phyloP scores from a whole-genome alignment of 1,284 basidiomycete genomes.

The Malassezia obtusa region DNA sequence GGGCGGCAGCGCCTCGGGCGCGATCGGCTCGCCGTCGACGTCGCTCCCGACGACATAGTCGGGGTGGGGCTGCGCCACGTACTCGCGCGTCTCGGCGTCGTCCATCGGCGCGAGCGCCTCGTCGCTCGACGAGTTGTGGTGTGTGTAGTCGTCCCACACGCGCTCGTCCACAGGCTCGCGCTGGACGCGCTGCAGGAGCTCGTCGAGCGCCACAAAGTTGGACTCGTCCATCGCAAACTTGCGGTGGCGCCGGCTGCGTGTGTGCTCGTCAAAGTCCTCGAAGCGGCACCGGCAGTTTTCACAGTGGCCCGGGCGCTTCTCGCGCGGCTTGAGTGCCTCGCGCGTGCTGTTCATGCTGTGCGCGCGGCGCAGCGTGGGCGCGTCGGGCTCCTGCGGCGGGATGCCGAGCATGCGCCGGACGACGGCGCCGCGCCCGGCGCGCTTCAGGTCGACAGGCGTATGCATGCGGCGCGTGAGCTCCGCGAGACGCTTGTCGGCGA shows the following conservation, averaged over 20 bases:
- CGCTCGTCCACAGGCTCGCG: conserved; percentile 16
- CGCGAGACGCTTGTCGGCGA: conserved; percentile 30
- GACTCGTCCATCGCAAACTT: conserved; percentile 71
- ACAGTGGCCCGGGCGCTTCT: conserved; percentile 88
- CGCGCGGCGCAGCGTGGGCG: conserved; percentile 3
- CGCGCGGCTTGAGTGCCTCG: conserved; percentile 49
- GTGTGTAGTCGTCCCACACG: neutral
- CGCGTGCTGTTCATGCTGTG: conserved; percentile 20
- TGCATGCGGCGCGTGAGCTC: conserved; percentile 34
- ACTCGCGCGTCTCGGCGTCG: neutral
- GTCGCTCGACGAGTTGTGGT: neutral
- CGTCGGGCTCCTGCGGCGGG: conserved; percentile 13
- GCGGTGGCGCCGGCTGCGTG: conserved; percentile 65
- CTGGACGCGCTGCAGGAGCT: conserved; percentile 63
- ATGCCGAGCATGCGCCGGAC: conserved; percentile 36
- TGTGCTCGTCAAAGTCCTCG: conserved; percentile 82
- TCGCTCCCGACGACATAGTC: neutral
- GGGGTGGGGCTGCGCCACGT: neutral
- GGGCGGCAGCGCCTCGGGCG: no score
- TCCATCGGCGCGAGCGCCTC: no score
- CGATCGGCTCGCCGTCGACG: neutral
- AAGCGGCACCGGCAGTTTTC: conserved; percentile 91
- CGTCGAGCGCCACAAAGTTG: conserved; percentile 76
- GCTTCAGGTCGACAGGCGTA: conserved; percentile 18
- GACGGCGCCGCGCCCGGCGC: conserved; percentile 20